Conservation (phyloP, 139 green algal species). For the Pseudopediastrum boryanum region DNA sequence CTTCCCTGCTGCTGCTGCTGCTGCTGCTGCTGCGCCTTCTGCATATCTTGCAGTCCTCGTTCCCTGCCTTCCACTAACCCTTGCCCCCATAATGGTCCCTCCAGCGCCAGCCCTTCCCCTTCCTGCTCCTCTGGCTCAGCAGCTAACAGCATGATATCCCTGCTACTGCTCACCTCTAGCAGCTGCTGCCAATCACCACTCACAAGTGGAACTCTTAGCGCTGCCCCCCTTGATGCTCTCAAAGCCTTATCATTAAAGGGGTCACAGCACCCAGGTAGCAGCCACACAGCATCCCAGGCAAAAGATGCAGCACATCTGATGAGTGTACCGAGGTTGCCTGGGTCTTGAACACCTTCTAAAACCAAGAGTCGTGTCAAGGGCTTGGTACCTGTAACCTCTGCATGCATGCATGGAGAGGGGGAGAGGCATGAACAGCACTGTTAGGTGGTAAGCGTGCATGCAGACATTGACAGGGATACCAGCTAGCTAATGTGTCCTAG, state of each 20-base stretch:
- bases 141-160: constrained; percentile 51
- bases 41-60: too few relatives aligned
- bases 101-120: neutral
- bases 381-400: too few relatives aligned
- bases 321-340: constrained; percentile 75
- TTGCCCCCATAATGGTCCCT: neutral
- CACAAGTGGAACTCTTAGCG: constrained; percentile 39
- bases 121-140: constrained; percentile 48
- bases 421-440: too few relatives aligned
- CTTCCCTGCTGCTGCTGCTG: constrained; percentile 3
- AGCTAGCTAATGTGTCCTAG: too few relatives aligned
- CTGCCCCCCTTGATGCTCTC: constrained; percentile 46
- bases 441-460: too few relatives aligned
- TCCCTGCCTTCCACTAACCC: too few relatives aligned
- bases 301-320: constrained; percentile 77
- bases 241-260: constrained; percentile 73
- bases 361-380: constrained; percentile 63
- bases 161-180: constrained; percentile 14
- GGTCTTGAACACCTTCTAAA: constrained; percentile 77
- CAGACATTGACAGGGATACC: too few relatives aligned
- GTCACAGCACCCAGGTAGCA: constrained; percentile 84
- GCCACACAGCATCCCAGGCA: constrained; percentile 73
- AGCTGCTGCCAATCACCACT: constrained; percentile 34
- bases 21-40: constrained; percentile 4
- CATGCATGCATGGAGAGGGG: too few relatives aligned